Evolutionary conservation across 352 stramenopile species (phyloP), one percentile per base, ranked within the genome.

Genomic region (Phytophthora citricola): DNA sequence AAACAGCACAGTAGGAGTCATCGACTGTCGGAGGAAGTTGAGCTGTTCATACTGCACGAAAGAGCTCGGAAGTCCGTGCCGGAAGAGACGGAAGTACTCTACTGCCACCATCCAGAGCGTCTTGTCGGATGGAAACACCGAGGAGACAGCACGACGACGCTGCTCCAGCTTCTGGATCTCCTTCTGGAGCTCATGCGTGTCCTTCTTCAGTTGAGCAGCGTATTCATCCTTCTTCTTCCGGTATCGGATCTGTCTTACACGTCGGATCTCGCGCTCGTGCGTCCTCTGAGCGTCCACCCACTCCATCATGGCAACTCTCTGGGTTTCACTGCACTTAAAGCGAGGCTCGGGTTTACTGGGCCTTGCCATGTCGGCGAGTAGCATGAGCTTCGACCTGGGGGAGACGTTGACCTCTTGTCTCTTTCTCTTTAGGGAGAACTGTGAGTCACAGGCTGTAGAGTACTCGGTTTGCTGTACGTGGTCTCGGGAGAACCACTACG

Each of bases 31-130:
- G 20, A 71, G 24, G 17, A 72, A 72, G 11, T 63, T 39, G 2
- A 66, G 39, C 24, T 69, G 60, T 7, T 31, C 44, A 39, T 29
- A 29, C 22, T 29, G 2, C 20, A 4, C 10, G n/a, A 20, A 0
- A 26, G 14, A 8, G n/a, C 14, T 10, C 14, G 12, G 50, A 27
- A 63, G 47, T 4, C 64, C 64, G 24, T 44, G 63, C 12, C 58
- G 64, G 41, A 72, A 72, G 2, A 72, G 38, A 12, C 64, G 64
- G 17, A 67, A 72, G 36, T 72, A 72, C 50, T 72, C 64, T 1
- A 71, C 63, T 3, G 34, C 63, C 7, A 71, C 63, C 5, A 54
- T 66, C 63, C 63, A 71, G 0, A 61, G 34, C 5, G 56, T 66
- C 29, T 62, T 62, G 20, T 66, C n/a, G 1, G 32, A 50, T 5